These are phyloP conservation scores for Fistulinella cinereoalba DNA, from an alignment of 1,284 basidiomycete genomes.

Conservation along the genomic window DNA sequence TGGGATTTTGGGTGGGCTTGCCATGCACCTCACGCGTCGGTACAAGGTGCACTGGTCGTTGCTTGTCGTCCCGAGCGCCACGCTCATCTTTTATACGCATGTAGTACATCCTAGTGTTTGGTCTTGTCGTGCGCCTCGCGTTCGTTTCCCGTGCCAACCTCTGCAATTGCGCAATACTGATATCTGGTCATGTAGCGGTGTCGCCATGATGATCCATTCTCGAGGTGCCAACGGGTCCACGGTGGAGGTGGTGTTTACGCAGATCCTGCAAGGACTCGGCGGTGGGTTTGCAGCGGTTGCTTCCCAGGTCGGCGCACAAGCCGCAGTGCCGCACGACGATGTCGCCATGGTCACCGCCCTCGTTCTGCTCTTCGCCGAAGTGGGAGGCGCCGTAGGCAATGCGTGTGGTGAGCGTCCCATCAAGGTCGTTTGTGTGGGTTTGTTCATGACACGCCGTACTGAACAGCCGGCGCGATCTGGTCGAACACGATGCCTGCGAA, in stretches of 20 bases:
- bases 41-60: slow-evolving; percentile 41
- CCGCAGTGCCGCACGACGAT: slow-evolving; percentile 70
- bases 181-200: slow-evolving; percentile 46
- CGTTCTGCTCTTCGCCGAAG: slow-evolving; percentile 76
- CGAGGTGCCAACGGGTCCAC: slow-evolving; percentile 60
- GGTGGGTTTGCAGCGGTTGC: slow-evolving; percentile 75
- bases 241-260: slow-evolving; percentile 64
- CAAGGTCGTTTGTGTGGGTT: neutral
- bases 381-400: slow-evolving; percentile 71
- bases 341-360: slow-evolving; percentile 82
- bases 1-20: slow-evolving; percentile 57
- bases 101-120: slow-evolving; percentile 60
- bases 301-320: slow-evolving; percentile 76
- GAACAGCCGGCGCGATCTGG: slow-evolving; percentile 47
- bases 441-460: neutral
- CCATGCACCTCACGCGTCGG: slow-evolving; percentile 53
- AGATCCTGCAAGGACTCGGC: slow-evolving; percentile 75
- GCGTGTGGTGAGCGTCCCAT: slow-evolving; percentile 48
- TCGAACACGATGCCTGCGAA: slow-evolving; percentile 49
- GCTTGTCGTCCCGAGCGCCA: neutral
- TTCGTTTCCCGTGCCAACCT: slow-evolving; percentile 21
- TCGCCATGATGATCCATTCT: slow-evolving; percentile 71
- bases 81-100: neutral
- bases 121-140: slow-evolving; percentile 64
- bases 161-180: slow-evolving; percentile 5